Evolutionary conservation across 306 rosid species (phyloP), one percentile per base, ranked within the genome.

Genomic region (Cajanus cajan): DNA sequence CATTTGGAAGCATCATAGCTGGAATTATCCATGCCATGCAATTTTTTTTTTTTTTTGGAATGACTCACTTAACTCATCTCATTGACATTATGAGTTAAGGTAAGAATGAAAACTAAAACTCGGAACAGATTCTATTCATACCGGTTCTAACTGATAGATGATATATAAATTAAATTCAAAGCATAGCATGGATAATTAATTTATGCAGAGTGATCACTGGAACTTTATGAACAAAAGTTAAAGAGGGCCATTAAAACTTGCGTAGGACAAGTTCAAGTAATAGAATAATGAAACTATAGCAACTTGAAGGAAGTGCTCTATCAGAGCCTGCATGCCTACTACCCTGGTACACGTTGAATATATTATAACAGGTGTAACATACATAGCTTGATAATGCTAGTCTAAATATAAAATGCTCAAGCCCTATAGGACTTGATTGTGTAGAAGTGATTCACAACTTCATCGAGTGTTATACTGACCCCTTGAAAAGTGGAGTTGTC

Each of bases 381-480:
- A 40, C 41, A 21, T 36, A 47, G 66, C 73, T 36, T 79, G 48
- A 61, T 48, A 43, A 36, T 33, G 79, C 65, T 79, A 48, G 37
- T 47, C n/a, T 19, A 36, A n/a, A 18, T 65, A 37, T 62, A 65
- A 75, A 75, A 43, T 74, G 61, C 5, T 44, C 28, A 25, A 43
- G 5, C 50, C 68, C 54, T 41, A 25, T 5, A 43, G 50, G 34
- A 54, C 59, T 19, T 37, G 64, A 50, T 33, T 50, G 12, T 34
- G 76, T 50, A 14, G 18, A 50, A 10, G 47, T 16, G 62, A 50
- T 71, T 16, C 33, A 33, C 28, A 48, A 16, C 31, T 69, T 62
- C 75, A 70, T 50, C 7, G 57, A 71, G 76, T 50, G 63, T 39
- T 71, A 54, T 16, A 45, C 59, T 45, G 62, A 31, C 76, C 62